Evolutionary conservation across 176 grass and related monocot species (phyloP).

Genomic region (Ensete ventricosum): DNA sequence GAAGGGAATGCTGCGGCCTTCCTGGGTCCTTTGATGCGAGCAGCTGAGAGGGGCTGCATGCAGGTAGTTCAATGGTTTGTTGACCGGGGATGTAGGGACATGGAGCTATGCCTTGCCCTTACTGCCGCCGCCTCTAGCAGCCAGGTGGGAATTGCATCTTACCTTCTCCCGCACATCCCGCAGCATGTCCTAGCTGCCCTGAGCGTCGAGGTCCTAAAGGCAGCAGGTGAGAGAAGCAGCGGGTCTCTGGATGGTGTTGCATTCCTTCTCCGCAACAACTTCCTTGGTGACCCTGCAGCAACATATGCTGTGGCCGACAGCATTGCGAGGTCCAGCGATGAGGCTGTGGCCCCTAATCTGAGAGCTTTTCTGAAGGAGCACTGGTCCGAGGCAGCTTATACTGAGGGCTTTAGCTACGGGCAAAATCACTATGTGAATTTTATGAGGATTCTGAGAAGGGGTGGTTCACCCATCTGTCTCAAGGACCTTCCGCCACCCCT

Average conservation of each 20-base stretch:
- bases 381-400: conserved; percentile 74
- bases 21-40: conserved; percentile 80
- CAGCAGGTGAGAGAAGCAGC: conserved; percentile 78
- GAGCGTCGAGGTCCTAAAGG: conserved; percentile 82
- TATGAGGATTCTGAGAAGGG: conserved; percentile 62
- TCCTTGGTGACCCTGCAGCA: conserved; percentile 56
- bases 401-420: conserved; percentile 29
- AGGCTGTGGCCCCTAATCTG: conserved; percentile 52
- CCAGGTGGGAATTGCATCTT: conserved; percentile 49
- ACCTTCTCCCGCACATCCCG: conserved; percentile 76
- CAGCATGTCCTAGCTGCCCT: conserved; percentile 71
- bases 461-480: conserved; percentile 44
- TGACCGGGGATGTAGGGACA: conserved; percentile 69
- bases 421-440: conserved; percentile 73
- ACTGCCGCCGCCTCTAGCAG: conserved; percentile 73
- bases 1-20: conserved; percentile 66
- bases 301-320: conserved; percentile 84
- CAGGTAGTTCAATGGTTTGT: conserved; percentile 88
- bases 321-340: conserved; percentile 56
- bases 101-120: conserved; percentile 90
- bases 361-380: conserved; percentile 62
- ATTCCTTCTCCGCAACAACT: conserved; percentile 73
- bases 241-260: conserved; percentile 69
- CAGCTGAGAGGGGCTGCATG: conserved; percentile 70
- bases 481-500: conserved; percentile 51